Evolutionary conservation across 352 stramenopile genomes (phyloP), one percentile per base, ranked within the genome.

Genomic region (Blastocystis sp.): DNA sequence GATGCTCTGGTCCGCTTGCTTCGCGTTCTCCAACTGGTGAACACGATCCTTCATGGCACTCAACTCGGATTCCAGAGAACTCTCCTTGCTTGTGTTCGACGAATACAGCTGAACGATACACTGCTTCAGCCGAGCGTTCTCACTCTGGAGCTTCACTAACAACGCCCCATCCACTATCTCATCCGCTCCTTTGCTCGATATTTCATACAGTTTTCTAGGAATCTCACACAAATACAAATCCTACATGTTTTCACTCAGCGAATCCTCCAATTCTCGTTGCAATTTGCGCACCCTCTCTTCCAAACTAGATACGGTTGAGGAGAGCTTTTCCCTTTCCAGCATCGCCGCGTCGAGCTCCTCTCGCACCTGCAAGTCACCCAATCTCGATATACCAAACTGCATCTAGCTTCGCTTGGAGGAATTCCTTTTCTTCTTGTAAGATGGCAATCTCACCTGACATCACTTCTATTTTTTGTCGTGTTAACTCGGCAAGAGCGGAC

Each of bases 211-310:
- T n/a, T 44, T 54, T 63, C 69, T 81, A 32, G 1, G 24, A 3
- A 34, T 65, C 11, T 40, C 18, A 40, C 1, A n/a, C 29, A 63
- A 9, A 21, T 0, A 27, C 6, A 0, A 14, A 40, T 21, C 24
- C 44, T 81, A 64, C 69, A 81, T 81, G 40, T 81, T 81, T 32
- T 81, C 69, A 48, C 32, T 48, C 40, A 81, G 36, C 7, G 53
- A 27, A 32, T 44, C 24, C n/a, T 81, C 69, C 21, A 81, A 44
- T 40, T 81, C 69, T 46, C 38, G 14, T 42, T 81, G 44, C 18
- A 64, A 21, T 21, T 46, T 9, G 9, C 2, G 4, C 18, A 63
- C 63, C 32, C 29, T 27, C 8, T 81, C 38, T 27, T 81, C 51
- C 8, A 21, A 32, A 9, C 9, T 4, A 40, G 44, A 64, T 11